Base-by-base conservation (phyloP, 2,329 filamentous ascomycete genomes). In the Arthrobotrys pseudoclavata region DNA sequence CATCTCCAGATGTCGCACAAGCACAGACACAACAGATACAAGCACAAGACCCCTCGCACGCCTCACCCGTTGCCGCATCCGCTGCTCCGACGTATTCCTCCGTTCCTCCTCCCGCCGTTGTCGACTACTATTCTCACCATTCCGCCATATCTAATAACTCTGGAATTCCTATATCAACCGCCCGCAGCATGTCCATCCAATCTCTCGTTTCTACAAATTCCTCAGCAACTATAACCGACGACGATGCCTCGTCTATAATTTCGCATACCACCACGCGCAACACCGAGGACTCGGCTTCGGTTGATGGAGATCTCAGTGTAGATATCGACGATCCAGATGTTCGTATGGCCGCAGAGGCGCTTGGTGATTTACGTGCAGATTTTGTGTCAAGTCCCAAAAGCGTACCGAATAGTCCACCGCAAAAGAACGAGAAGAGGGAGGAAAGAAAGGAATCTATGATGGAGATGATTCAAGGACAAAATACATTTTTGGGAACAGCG, bases 341-440 rank as follows among this genome's bases (percentile, higher is more conserved):
- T 40, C 87, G 89, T 48, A 85, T 91, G 80, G 92, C 92, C 24
- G 92, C 92, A 31, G 91, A 94, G 83, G 92, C 92, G 6, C 85
- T 94, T 13, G 91, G 91, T 60, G 91, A 92, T 80, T 86, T 94
- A 76, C 87, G 90, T 84, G 77, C 83, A 83, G 81, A 82, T 81
- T 80, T 82, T 53, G 74, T 71, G 75, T 75, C 31, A 67, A 80
- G 70, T 75, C 81, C 81, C 24, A 69, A 74, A 81, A 75, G 69
- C 62, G 68, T 81, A 50, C 60, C 79, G 71, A 72, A 68, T 67
- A 63, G 67, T 57, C 63, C 78, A 62, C 83, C 85, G 15, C 53
- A 18, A 13, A 50, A 61, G 45, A 83, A 84, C 63, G 85, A 85
- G 48, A 57, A 48, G 13, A 60, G 84, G 80, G 84, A 76, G 82